phyloP scores from a whole-genome alignment of 192 early-diverging fungal genomes.

The Phlyctochytrium planicorne region DNA sequence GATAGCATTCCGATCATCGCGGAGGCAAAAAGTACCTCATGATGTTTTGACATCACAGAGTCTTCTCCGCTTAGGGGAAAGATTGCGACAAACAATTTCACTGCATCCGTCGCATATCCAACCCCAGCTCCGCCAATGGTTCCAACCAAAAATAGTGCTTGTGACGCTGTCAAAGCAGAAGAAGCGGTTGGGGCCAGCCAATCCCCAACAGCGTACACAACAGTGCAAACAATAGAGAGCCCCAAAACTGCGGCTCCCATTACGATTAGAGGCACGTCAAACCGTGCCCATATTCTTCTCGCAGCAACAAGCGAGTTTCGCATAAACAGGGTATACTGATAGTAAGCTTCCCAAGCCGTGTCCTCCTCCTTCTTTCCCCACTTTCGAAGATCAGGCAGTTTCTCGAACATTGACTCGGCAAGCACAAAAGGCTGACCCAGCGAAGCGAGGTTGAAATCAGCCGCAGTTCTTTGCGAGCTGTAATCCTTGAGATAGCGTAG shows the following conservation, averaged over 20 bases:
- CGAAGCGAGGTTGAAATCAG: conserved; percentile 51
- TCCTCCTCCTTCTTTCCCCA: too few relatives aligned
- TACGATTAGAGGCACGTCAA: conserved; percentile 76
- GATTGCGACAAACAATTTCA: background rate
- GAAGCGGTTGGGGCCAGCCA: background rate
- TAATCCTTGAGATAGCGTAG: conserved; percentile 64
- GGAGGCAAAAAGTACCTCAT: conserved; percentile 37
- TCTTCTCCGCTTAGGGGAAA: conserved; percentile 22
- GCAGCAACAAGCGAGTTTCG: conserved; percentile 65
- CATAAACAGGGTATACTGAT: conserved; percentile 54
- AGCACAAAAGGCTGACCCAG: conserved; percentile 36
- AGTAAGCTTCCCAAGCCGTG: conserved; percentile 11
- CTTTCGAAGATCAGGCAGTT: background rate
- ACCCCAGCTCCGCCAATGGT: conserved; percentile 4
- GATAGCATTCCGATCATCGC: conserved; percentile 17
- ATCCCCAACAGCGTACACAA: conserved; percentile 18
- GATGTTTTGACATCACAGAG: conserved; percentile 17
- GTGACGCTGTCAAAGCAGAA: background rate
- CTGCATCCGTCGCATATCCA: conserved; percentile 8
- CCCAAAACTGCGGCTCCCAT: conserved; percentile 65
- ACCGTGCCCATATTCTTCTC: conserved; percentile 89
- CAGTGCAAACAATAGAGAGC: conserved; percentile 21
- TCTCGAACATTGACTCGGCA: conserved; percentile 26
- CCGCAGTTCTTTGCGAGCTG: conserved; percentile 44
- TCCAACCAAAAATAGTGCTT: conserved; percentile 5